These are phyloP conservation scores for Ceratocystis eucalypticola DNA, from an alignment of 2,329 filamentous ascomycete species.

Conservation along the genomic window DNA sequence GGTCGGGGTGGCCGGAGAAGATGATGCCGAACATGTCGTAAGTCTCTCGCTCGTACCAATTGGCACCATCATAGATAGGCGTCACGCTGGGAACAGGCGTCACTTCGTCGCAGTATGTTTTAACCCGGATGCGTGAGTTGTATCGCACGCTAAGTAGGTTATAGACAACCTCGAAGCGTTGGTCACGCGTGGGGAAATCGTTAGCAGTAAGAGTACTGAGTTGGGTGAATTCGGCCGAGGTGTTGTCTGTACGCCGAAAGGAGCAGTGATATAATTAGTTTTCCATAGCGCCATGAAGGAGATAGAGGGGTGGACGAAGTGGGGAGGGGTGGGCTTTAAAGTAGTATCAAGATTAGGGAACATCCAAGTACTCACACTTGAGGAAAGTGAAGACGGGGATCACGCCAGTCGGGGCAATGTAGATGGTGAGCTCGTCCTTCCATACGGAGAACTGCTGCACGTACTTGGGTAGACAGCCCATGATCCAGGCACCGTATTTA, in stretches of 20 bases:
- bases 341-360: constrained; percentile 55
- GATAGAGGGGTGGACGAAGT: background rate
- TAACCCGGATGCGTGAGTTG: constrained; percentile 92
- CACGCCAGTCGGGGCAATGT: constrained; percentile 76
- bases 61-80: constrained; percentile 79
- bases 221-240: constrained; percentile 90
- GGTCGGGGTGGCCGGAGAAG: constrained; percentile 87
- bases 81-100: constrained; percentile 84
- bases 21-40: constrained; percentile 97
- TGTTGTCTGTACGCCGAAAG: constrained; percentile 53
- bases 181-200: constrained; percentile 87
- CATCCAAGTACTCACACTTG: constrained; percentile 75
- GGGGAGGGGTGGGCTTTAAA: constrained; percentile 41
- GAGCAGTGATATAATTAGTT: background rate
- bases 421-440: constrained; percentile 96
- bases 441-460: constrained; percentile 98
- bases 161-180: constrained; percentile 97
- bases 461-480: constrained; percentile 94
- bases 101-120: constrained; percentile 96
- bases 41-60: constrained; percentile 97
- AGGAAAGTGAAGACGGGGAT: constrained; percentile 88
- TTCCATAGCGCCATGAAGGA: background rate
- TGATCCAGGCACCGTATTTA: constrained; percentile 89
- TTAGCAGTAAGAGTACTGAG: constrained; percentile 85
- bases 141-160: constrained; percentile 91